Evolutionary conservation across 108 stramenopile genomes (phyloP).

Genomic region (Thalassiosira profunda): DNA sequence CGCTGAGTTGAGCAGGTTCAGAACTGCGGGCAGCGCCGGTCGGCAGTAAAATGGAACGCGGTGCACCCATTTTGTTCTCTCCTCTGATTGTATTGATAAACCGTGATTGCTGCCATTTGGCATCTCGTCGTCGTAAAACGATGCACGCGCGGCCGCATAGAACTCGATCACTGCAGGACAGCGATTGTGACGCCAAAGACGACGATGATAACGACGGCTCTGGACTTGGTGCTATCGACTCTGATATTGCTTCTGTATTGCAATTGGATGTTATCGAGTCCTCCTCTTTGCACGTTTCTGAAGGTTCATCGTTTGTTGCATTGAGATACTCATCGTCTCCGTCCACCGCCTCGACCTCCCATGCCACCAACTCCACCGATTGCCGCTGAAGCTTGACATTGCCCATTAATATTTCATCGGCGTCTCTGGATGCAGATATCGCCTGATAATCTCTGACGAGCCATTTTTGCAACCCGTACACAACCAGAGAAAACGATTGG

Average conservation of each 20-base stretch:
- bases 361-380: no score
- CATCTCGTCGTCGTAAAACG: background rate
- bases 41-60: constrained; percentile 10
- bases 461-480: constrained; percentile 4
- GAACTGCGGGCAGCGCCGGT: constrained; percentile 29
- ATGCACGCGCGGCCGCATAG: background rate
- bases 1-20: constrained; percentile 33
- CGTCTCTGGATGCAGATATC: no score
- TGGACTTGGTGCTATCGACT: no score
- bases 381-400: no score
- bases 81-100: background rate
- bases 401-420: no score
- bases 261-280: no score
- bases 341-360: no score
- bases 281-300: no score
- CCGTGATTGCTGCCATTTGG: constrained; percentile 19
- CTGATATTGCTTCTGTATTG: background rate
- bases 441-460: background rate
- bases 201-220: no score
- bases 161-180: background rate
- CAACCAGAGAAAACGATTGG: constrained; percentile 35
- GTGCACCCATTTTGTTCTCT: background rate
- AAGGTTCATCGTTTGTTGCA: no score
- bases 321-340: no score
- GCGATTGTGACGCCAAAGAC: background rate